Evolutionary conservation across 805 yeast genomes (phyloP).

Genomic region (Candida insectalens): DNA sequence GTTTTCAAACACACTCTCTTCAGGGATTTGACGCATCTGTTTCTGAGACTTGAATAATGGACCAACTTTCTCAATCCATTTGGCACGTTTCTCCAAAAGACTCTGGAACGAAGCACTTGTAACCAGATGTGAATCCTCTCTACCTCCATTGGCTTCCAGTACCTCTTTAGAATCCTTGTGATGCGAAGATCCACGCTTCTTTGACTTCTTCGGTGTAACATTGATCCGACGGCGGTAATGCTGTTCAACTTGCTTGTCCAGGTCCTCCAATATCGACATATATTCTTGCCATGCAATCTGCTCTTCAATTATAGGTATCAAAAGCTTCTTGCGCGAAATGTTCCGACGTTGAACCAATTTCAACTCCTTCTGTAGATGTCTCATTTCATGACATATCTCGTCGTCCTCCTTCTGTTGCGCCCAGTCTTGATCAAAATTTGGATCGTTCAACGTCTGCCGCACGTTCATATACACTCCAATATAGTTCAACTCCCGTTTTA

Average conservation of each 20-base stretch:
- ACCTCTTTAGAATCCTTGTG: conserved; percentile 10
- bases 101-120: conserved; percentile 73
- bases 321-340: conserved; percentile 50
- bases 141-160: conserved; percentile 13
- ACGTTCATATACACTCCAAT: conserved; percentile 82
- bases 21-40: conserved; percentile 70
- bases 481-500: conserved; percentile 78
- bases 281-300: conserved; percentile 95
- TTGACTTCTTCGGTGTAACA: conserved; percentile 53
- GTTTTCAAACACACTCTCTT: conserved; percentile 42
- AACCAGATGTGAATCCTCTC: conserved; percentile 42
- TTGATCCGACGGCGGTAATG: conserved; percentile 78
- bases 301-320: conserved; percentile 71
- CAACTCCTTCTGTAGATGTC: conserved; percentile 62
- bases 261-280: conserved; percentile 77
- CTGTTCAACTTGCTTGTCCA: conserved; percentile 95
- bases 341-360: conserved; percentile 53
- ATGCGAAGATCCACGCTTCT: conserved; percentile 36
- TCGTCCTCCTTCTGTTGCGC: conserved; percentile 79
- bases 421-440: conserved; percentile 55
- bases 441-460: conserved; percentile 27
- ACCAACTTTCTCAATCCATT: conserved; percentile 89
- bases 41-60: conserved; percentile 63
- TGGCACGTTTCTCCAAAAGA: conserved; percentile 70
- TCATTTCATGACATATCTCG: conserved; percentile 78